Evolutionary conservation across 2,329 filamentous ascomycete species (phyloP), one percentile per base, ranked within the genome.

Genomic region (Talaromyces marneffei): DNA sequence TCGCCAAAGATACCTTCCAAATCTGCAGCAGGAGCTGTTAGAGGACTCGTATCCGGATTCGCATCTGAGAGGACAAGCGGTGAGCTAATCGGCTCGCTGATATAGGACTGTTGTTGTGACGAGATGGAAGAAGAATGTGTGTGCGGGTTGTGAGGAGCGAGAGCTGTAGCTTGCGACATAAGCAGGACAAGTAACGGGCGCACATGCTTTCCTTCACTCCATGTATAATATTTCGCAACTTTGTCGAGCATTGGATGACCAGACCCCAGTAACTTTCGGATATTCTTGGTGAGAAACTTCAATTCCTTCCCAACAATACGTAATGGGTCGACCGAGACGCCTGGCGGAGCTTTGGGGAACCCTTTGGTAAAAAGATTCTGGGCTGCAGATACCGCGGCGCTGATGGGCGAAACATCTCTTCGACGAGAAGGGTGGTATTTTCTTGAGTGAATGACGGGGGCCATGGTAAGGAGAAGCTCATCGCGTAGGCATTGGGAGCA

Each of bases 201-300:
- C 68, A 99, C 88, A 77, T 97, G 94, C 80, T 99, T 99, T 65
- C 94, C 94, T 80, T 97, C 92, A 63, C 90, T 90, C 70, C 93
- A 90, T 23, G 94, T 96, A 76, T 99, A 99, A 81, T 99, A 99
- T 78, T 99, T 99, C 57, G 94, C 92, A 29, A 92, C 93, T 44
- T 91, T 92, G 72, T 97, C 94, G 63, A 99, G 84, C 50, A 92
- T 92, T 0, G 94, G 94, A 72, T 99, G 93, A 5, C 93, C 93
- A 0, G 92, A 97, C 5, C 93, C 93, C 16, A 97, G 80, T n/a
- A 97, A 82, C 72, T 95, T 90, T 64, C 91, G 85, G 75, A 97
- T 96, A 70, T 97, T 96, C 59, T 92, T 92, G 10, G 90, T 96
- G 71, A 97, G 79, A 69, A 92, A 95, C 77, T 96, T 94, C 87